phyloP scores from a whole-genome alignment of 352 stramenopile genomes.

The Globisporangium perplexum region DNA sequence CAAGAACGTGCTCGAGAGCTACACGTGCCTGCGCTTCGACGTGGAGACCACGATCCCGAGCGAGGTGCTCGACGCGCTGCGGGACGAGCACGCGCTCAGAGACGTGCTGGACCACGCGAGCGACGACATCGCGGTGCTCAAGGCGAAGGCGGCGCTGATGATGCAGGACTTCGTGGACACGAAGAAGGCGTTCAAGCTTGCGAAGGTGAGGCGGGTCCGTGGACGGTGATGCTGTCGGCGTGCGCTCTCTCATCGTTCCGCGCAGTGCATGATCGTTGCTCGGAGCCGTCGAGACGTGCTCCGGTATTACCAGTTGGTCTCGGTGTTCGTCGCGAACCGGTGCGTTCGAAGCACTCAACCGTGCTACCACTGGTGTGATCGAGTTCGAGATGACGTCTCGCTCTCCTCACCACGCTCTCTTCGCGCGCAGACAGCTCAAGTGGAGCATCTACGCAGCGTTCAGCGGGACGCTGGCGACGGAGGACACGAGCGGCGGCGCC shows the following conservation, averaged over 20 bases:
- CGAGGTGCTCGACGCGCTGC: conserved; percentile 27
- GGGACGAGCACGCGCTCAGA: conserved; percentile 21
- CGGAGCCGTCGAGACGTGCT: conserved; percentile 75
- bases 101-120: conserved; percentile 57
- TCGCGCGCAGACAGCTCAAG: conserved; percentile 21
- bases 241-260: conserved; percentile 3
- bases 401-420: background rate
- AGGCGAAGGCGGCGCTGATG: conserved; percentile 66
- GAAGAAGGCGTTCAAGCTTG: conserved; percentile 15
- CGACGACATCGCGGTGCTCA: conserved; percentile 50
- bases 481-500: conserved; percentile 10
- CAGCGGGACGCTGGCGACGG: conserved; percentile 36
- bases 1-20: conserved; percentile 63
- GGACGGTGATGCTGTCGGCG: background rate
- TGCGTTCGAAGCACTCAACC: conserved; percentile 6
- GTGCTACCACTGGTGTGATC: background rate
- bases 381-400: background rate
- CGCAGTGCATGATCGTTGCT: conserved; percentile 75
- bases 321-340: conserved; percentile 50
- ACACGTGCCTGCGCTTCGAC: conserved; percentile 44
- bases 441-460: conserved; percentile 74
- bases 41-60: conserved; percentile 52
- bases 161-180: conserved; percentile 57
- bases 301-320: conserved; percentile 64
- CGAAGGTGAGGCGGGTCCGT: conserved; percentile 25